phyloP scores from a whole-genome alignment of 2,329 filamentous ascomycete species.

The Aspergillus thermomutatus region DNA sequence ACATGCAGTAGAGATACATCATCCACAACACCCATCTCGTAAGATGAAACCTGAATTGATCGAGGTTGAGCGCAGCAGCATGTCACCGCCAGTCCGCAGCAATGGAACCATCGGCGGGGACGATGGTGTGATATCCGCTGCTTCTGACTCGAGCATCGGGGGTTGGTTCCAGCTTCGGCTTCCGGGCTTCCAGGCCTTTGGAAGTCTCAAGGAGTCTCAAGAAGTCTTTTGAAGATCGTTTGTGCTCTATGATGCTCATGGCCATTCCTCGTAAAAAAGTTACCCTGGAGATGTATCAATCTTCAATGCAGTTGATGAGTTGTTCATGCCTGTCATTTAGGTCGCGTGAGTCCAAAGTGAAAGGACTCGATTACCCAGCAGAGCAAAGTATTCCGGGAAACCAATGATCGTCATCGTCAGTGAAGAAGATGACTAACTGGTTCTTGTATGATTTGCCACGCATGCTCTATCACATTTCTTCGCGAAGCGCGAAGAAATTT shows the following conservation, averaged over 20 bases:
- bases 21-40: not conserved
- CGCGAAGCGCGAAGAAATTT: not conserved
- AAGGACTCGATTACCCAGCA: not conserved
- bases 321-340: not conserved
- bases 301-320: not conserved
- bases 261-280: not conserved
- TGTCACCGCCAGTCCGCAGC: conserved; percentile 14
- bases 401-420: not conserved
- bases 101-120: conserved; percentile 22
- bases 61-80: not conserved
- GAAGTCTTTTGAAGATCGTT: not conserved
- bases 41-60: not conserved
- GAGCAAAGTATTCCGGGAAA: not conserved
- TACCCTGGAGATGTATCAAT: not conserved
- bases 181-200: not conserved
- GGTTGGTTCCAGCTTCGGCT: not conserved
- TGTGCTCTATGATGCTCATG: not conserved
- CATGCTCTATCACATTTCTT: not conserved
- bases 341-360: not conserved
- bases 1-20: not conserved
- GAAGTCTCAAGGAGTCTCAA: no score
- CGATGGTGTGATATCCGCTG: conserved; percentile 22
- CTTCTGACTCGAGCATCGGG: not conserved
- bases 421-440: not conserved
- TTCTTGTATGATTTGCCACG: not conserved